Percentiles rank a stretch among this genome's conserved stretches.
Conservation (phyloP, 2,329 filamentous ascomycete species). For the Xylariaceae sp. region DNA sequence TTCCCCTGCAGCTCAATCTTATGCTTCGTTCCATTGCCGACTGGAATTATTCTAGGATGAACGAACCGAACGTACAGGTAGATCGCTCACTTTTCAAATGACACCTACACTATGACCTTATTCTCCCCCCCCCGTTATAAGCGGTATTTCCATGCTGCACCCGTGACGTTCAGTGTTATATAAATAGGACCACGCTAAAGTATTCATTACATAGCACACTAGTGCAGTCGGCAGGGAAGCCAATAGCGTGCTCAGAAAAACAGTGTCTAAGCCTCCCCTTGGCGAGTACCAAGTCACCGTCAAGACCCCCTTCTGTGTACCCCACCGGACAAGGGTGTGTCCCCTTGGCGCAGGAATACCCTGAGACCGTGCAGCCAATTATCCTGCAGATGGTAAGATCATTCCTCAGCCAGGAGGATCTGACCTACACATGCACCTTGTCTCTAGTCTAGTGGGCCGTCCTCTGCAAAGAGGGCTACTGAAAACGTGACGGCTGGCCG, state of each 20-base stretch:
- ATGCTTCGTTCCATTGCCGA: constrained; percentile 9
- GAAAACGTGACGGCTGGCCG: constrained; percentile 10
- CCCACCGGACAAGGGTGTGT: constrained; percentile 15
- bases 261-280: constrained; percentile 24
- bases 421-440: constrained; percentile 14
- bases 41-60: not conserved
- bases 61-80: too few species aligned
- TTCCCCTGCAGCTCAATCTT: constrained; percentile 19
- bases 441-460: too few species aligned
- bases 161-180: constrained; percentile 15
- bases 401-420: constrained; percentile 23
- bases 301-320: constrained; percentile 15
- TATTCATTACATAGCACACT: not conserved
- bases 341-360: constrained; percentile 17
- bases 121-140: too few species aligned
- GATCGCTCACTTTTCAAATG: constrained; percentile 13
- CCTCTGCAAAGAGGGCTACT: too few species aligned
- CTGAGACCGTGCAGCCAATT: constrained; percentile 14
- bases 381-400: constrained; percentile 19
- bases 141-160: constrained; percentile 13
- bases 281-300: constrained; percentile 1
- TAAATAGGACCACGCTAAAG: constrained; percentile 26
- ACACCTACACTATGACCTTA: constrained; percentile 1
- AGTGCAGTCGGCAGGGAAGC: constrained; percentile 4
- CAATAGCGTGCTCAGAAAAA: constrained; percentile 17